Conservation (phyloP, 192 early-diverging fungal genomes). For the Gonapodya sp. region DNA sequence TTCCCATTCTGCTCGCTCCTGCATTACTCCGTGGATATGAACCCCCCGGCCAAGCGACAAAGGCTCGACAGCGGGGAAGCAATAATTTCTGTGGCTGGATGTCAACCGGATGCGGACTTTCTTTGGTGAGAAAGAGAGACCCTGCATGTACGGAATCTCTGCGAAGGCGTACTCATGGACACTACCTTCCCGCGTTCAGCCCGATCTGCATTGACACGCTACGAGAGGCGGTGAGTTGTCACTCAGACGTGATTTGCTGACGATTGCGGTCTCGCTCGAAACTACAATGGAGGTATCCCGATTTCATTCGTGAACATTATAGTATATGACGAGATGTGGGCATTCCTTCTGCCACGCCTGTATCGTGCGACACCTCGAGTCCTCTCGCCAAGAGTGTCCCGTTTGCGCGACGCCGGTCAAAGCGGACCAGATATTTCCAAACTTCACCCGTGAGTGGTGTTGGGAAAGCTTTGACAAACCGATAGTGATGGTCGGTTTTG, state of each 20-base stretch:
- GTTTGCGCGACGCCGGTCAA: constrained; percentile 48
- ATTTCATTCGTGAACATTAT: too few relatives aligned
- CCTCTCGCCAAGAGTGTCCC: constrained; percentile 51
- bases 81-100: background rate
- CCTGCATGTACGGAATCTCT: too few relatives aligned
- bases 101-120: background rate
- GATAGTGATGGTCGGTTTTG: too few relatives aligned
- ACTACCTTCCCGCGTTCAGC: too few relatives aligned
- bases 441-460: constrained; percentile 54
- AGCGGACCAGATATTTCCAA: constrained; percentile 68
- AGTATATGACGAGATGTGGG: constrained; percentile 59
- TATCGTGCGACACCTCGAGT: constrained; percentile 55
- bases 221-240: constrained; percentile 48
- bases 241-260: background rate
- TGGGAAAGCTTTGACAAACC: too few relatives aligned
- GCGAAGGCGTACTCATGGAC: too few relatives aligned
- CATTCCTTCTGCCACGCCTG: constrained; percentile 78
- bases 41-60: background rate
- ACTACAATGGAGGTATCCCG: too few relatives aligned
- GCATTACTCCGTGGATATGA: too few relatives aligned
- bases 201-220: constrained; percentile 69
- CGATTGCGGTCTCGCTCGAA: too few relatives aligned
- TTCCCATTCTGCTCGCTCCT: too few relatives aligned
- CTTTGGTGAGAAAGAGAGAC: background rate
- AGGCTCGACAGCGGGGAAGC: background rate